Evolutionary conservation across 148 eudicot species (phyloP), one percentile per base, ranked within the genome.

Genomic region (Beta vulgaris): DNA sequence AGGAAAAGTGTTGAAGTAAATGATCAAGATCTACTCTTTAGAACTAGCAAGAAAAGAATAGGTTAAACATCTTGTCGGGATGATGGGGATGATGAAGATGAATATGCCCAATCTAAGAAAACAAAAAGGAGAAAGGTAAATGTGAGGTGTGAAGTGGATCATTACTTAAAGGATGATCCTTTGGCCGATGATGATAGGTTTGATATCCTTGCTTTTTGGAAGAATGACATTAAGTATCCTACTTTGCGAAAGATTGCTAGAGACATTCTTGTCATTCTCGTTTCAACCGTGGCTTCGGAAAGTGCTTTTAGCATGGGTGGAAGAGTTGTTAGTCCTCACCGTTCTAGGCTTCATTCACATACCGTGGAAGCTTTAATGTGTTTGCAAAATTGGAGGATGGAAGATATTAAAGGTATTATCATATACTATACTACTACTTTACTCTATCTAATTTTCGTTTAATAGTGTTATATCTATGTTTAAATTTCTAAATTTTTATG

Each of bases 101-200:
- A 51, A 2, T 51, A 16, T 51, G 57, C 57, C 19, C 57, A 51
- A 51, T 10, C 25, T 2, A 36, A 15, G 28, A 19, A 2, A 58
- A 73, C 5, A n/a, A 42, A 15, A 32, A 26, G 1, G n/a, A 59
- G 21, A n/a, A 60, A 57, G 68, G 51, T 73, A 5, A 39, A 31
- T 57, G 37, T 34, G 28, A 43, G 21, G 42, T 34, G 26, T 61
- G 77, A 40, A 36, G 32, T 73, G 21, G 68, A 73, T 13, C 34
- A 34, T 28, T 74, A 74, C 28, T 34, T 74, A 10, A 26, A 74
- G 31, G 59, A 74, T 13, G 40, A 44, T 31, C 16, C 69, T 12
- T 26, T 61, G 4, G 59, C 77, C 1, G 16, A 39, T 43, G 26
- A 34, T 11, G 35, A 44, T 10, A 7, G 19, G 0, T 74, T 74